Evolutionary conservation across 2,329 filamentous ascomycete species (phyloP), one percentile per base, ranked within the genome.

Genomic region (Biscogniauxia sp.): DNA sequence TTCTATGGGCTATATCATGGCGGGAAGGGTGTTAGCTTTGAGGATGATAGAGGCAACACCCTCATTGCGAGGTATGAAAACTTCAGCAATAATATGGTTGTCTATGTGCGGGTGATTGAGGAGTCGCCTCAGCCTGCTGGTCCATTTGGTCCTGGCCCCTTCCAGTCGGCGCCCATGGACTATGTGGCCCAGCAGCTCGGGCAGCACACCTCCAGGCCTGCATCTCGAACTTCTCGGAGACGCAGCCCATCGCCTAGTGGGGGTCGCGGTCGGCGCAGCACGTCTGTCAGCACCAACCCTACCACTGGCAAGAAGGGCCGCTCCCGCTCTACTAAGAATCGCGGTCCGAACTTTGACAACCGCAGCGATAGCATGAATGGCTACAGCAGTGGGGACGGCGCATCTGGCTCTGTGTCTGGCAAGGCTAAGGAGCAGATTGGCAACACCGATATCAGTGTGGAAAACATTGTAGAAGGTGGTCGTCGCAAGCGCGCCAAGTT

Each of bases 11-110:
- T 99, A 68, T 97, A 97, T 75, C 91, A 94, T 45, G 84, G 86
- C 68, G 87, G 86, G 68, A 89, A 89, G 74, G 93, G 95, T 67
- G 90, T 99, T 72, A 96, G 92, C 78, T 98, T 99, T 72, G 94
- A 98, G 78, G 94, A 98, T 76, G 87, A 91, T 66, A 82, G 90
- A 70, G 92, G 92, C 71, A 94, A 91, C 72, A 96, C 91, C 63
- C 86, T 99, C 72, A 98, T 99, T 76, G 93, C 94, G 65, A 88
- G 92, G 62, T 97, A 97, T 76, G 94, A 98, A 78, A 99, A 99
- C 80, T 93, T 99, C 73, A 84, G 85, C 69, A 88, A 96, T 76
- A 90, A 93, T 76, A 97, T 96, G 90, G 87, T 89, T 52, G 92
- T 99, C 69, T 95, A 95, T 75, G 94, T 99, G 64, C 88, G 94